phyloP scores from a whole-genome alignment of 2,329 filamentous ascomycete species.

The Aureobasidium mangrovei region DNA sequence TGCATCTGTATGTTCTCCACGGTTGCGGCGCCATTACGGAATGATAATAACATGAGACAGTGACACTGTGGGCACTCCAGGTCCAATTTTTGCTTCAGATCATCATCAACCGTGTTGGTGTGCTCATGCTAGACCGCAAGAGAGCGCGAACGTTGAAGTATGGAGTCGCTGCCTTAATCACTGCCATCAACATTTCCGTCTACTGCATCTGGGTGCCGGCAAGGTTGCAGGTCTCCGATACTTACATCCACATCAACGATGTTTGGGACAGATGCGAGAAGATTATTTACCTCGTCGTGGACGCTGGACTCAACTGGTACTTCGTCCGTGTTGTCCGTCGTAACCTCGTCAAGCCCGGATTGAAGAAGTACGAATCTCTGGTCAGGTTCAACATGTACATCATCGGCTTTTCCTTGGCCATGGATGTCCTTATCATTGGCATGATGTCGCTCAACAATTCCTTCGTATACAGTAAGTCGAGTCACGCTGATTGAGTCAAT shows the following conservation, averaged over 20 bases:
- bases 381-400: constrained; percentile 44
- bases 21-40: not conserved
- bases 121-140: constrained; percentile 17
- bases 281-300: constrained; percentile 30
- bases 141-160: constrained; percentile 28
- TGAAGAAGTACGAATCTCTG: constrained; percentile 44
- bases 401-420: constrained; percentile 41
- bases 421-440: constrained; percentile 42
- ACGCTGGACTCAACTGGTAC: constrained; percentile 31
- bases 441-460: constrained; percentile 40
- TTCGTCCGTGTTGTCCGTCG: constrained; percentile 37
- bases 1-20: not conserved
- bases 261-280: constrained; percentile 34
- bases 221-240: constrained; percentile 26
- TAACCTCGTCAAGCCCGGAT: constrained; percentile 39
- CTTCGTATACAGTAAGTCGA: constrained; percentile 30
- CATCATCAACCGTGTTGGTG: constrained; percentile 30
- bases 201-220: constrained; percentile 32
- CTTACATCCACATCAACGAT: constrained; percentile 29
- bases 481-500: not conserved
- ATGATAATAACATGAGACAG: not conserved
- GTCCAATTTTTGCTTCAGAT: constrained; percentile 25
- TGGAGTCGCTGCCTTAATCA: constrained; percentile 29
- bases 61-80: constrained; percentile 22
- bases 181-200: constrained; percentile 26